Base-by-base conservation (phyloP, 139 green algal genomes). In the Picochlorum sp. region DNA sequence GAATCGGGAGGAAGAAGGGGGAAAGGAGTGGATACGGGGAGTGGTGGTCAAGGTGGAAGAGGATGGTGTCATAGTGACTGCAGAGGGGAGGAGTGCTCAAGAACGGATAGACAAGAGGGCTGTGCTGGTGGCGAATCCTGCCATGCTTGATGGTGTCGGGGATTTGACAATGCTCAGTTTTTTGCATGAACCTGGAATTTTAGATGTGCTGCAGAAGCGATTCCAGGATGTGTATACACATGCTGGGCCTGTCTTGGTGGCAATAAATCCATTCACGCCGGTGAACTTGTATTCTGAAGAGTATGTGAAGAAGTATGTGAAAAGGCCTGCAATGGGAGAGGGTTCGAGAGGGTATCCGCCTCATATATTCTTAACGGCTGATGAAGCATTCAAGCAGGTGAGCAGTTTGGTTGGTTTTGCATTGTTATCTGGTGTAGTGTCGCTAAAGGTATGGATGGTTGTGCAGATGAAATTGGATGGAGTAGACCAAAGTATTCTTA, bases 141-240 rank as follows among this genome's bases (percentile, higher is more conserved):
- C 10, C 14, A 9, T 61, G 24, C 16, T 61, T 13, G 32, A 61
- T 53, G 14, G 20, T 18, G 40, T 61, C 22, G n/a, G 16, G 32
- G 88, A 95, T 60, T 71, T 95, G 5, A 90, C 84, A 7, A 71
- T 83, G 52, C 74, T 96, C 9, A 83, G 68, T 8, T 90, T 88
- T 64, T 63, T 96, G 10, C 94, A 94, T 50, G 84, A 94, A 73
- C 88, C 89, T 0, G 78, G 72, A n/a, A 87, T 96, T 28, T 62
- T 95, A 32, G 65, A 87, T 69, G 81, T 81, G 63, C 68, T 96
- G 49, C 30, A 63, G 5, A 45, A 74, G 54, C 54, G 75, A 18
- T 77, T 69, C 53, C 41, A 39, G 1, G 33, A 52, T 6, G 75
- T 96, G 25, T 96, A 96, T 72, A 92, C 87, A 0, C 72, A 65